Evolutionary conservation across 2,329 filamentous ascomycete genomes (phyloP).

Genomic region (Fusarium subglutinans): DNA sequence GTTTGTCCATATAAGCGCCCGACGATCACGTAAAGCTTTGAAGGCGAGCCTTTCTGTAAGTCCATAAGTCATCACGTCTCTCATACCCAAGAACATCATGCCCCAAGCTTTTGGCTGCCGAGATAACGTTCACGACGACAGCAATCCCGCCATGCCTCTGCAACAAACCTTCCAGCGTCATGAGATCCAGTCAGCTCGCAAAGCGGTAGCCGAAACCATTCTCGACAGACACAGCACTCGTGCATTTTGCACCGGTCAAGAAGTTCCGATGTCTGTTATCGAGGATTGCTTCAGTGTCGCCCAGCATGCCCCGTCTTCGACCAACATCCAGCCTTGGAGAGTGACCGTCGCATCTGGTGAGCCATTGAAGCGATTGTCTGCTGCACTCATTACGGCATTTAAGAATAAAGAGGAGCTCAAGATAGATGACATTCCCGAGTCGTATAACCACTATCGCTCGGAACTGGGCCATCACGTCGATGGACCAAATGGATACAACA

Average conservation of each 20-base stretch:
- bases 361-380: background rate
- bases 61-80: background rate
- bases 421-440: constrained; percentile 1
- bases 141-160: background rate
- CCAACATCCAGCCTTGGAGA: constrained; percentile 21
- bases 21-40: background rate
- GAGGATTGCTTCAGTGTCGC: constrained; percentile 18
- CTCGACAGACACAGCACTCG: constrained; percentile 8
- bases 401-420: background rate
- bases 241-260: constrained; percentile 3
- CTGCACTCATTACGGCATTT: background rate
- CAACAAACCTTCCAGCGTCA: constrained; percentile 1
- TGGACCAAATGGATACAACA: constrained; percentile 23
- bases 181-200: background rate
- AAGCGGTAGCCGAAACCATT: background rate
- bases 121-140: background rate
- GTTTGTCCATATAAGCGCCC: background rate
- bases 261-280: background rate
- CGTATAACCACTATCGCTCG: constrained; percentile 12
- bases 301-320: constrained; percentile 16
- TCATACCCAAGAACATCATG: background rate
- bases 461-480: constrained; percentile 26
- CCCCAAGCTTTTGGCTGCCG: background rate
- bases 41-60: too few relatives aligned
- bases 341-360: constrained; percentile 4